Conservation (phyloP, 768 basidiomycete genomes). For the Daedaleopsis sinensis region DNA sequence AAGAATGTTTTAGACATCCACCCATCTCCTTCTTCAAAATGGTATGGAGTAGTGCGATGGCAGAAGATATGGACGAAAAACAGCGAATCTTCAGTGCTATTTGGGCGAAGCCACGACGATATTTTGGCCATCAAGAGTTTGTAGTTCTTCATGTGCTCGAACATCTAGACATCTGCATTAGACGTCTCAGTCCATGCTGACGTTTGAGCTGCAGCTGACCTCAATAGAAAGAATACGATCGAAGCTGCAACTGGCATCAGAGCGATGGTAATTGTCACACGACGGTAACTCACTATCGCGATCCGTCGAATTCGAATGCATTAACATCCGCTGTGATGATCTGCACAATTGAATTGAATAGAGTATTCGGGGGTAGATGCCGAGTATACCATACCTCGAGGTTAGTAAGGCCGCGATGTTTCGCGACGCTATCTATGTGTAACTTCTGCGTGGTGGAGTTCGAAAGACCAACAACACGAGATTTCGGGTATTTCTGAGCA, state of each 20-base stretch:
- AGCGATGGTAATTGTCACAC: not conserved
- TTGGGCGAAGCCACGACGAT: slow-evolving; percentile 63
- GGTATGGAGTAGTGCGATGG: slow-evolving; percentile 62
- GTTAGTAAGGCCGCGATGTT: slow-evolving; percentile 53
- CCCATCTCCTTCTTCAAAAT: slow-evolving; percentile 68
- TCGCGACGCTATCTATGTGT: slow-evolving; percentile 58
- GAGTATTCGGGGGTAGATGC: not conserved
- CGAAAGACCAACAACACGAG: slow-evolving; percentile 63
- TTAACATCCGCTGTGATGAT: slow-evolving; percentile 75
- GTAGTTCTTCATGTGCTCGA: slow-evolving; percentile 82
- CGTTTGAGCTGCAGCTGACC: slow-evolving; percentile 34
- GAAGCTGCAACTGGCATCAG: slow-evolving; percentile 44
- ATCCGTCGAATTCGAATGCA: slow-evolving; percentile 54
- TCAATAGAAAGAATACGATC: slow-evolving; percentile 74
- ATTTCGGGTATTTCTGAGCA: slow-evolving; percentile 71
- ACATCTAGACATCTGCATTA: slow-evolving; percentile 46
- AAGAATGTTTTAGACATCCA: slow-evolving; percentile 82
- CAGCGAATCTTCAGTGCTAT: slow-evolving; percentile 42
- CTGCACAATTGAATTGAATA: slow-evolving; percentile 26
- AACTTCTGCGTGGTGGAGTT: slow-evolving; percentile 70
- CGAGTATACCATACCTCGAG: slow-evolving; percentile 41
- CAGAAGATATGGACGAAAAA: slow-evolving; percentile 77
- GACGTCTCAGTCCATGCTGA: not conserved
- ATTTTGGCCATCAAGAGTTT: slow-evolving; percentile 60
- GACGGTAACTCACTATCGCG: slow-evolving; percentile 40